Percentiles rank a stretch among this genome's conserved stretches.
These are phyloP conservation scores for Drechslera avenae DNA, from an alignment of 2,329 filamentous ascomycete genomes.

Conservation along the genomic window DNA sequence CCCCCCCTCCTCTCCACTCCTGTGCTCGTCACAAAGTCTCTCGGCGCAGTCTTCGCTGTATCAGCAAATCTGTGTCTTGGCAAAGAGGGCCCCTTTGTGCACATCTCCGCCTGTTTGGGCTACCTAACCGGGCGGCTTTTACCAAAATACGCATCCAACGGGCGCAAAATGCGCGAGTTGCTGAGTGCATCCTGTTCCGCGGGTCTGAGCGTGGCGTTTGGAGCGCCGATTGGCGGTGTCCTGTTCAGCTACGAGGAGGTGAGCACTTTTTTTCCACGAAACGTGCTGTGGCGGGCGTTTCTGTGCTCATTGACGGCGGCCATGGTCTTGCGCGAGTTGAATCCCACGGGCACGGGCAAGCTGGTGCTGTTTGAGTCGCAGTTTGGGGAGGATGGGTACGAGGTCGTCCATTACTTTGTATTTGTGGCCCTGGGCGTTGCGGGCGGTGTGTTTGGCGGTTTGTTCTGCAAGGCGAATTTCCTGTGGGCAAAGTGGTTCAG, in stretches of 20 bases:
- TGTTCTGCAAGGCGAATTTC: constrained; percentile 65
- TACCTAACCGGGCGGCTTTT: constrained; percentile 59
- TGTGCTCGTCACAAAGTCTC: constrained; percentile 61
- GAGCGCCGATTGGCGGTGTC: constrained; percentile 66
- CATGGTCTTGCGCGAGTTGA: constrained; percentile 61
- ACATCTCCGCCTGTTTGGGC: constrained; percentile 64
- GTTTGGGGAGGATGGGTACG: constrained; percentile 60
- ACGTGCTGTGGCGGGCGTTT: constrained; percentile 65
- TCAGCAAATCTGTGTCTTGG: constrained; percentile 65
- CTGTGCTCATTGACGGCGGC: constrained; percentile 63
- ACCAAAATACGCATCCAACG: constrained; percentile 63
- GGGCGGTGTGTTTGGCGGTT: constrained; percentile 64
- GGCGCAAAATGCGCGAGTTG: constrained; percentile 63
- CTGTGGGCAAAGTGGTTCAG: constrained; percentile 63
- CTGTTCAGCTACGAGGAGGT: constrained; percentile 66
- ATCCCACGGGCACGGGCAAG: constrained; percentile 65
- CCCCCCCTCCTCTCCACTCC: constrained; percentile 62
- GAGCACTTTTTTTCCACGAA: constrained; percentile 63
- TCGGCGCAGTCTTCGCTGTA: constrained; percentile 64
- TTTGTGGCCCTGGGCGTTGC: constrained; percentile 62
- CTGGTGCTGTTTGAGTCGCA: constrained; percentile 66
- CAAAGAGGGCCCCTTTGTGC: constrained; percentile 67
- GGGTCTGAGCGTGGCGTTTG: constrained; percentile 65
- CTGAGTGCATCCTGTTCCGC: constrained; percentile 63
- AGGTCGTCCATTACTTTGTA: constrained; percentile 60